Base-by-base conservation (phyloP, 2,329 filamentous ascomycete genomes). In the Xylaria sp. region DNA sequence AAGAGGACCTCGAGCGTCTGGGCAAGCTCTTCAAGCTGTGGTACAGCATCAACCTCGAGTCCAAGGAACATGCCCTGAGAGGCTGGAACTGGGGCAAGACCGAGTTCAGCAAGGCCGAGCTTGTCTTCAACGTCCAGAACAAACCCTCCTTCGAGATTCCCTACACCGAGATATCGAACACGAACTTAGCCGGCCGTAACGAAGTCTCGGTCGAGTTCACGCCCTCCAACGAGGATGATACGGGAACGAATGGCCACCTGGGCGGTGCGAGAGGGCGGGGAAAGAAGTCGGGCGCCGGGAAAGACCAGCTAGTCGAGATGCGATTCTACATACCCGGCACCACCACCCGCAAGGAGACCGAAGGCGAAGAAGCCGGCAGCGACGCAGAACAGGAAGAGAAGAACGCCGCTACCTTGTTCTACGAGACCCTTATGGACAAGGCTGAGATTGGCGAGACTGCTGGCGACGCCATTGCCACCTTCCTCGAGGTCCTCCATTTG, bases 11-110 rank as follows among this genome's bases (percentile, higher is more conserved):
- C 75, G 96, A 99, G 74, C 93, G 96, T 64, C 84, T 98, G 16
- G 88, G 85, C 82, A 98, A 97, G 80, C 89, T 96, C 74, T 98
- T 99, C 87, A 98, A 98, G 84, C 93, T 95, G 78, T 98, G 95
- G 93, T 99, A 98, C 83, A 96, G 93, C 82, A 92, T 96, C 77
- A 94, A 91, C 76, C 87, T 99, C 68, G 94, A 98, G 80, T 93
- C 89, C 80, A 93, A 93, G 81, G 96, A 99, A 82, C 96, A 98
- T 81, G 94, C 96, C 27, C 85, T 99, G 68, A 90, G 96, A 75
- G 96, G 96, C 65, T 99, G 96, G 96, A 99, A 99, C 81, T 99
- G 96, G 97, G 96, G 96, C 77, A 99, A 98, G 83, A 93, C 93
- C 72, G 96, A 99, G 77, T 97, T 99, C 79, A 91, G 92, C 70